Conservation (phyloP, 768 basidiomycete species). For the Pleurotus tuber-regium region DNA sequence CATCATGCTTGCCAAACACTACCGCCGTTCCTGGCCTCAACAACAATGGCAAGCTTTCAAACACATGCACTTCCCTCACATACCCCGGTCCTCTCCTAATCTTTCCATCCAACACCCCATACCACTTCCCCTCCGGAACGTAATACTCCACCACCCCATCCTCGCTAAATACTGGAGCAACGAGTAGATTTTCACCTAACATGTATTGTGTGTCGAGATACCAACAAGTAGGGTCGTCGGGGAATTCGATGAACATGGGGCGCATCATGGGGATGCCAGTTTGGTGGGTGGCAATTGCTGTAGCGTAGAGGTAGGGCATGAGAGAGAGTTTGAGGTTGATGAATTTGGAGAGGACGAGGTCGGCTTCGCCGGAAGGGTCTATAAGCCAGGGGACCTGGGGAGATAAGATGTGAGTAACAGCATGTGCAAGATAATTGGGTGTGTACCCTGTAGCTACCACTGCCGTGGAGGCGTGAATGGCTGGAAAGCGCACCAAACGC, state of each 20-base stretch:
- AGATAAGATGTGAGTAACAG: too few species aligned
- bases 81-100: slow-evolving; percentile 26
- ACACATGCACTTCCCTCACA: slow-evolving; percentile 25
- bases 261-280: slow-evolving; percentile 33
- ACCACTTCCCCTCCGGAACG: slow-evolving; percentile 29
- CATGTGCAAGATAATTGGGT: too few species aligned
- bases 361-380: slow-evolving; percentile 34
- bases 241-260: slow-evolving; percentile 32
- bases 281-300: slow-evolving; percentile 27
- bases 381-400: slow-evolving; percentile 47
- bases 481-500: slow-evolving; percentile 37
- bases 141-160: slow-evolving; percentile 27
- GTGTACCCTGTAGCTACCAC: slow-evolving; percentile 42
- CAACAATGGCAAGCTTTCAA: slow-evolving; percentile 26
- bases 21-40: slow-evolving; percentile 27
- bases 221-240: slow-evolving; percentile 28
- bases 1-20: slow-evolving; percentile 18
- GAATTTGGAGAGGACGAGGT: slow-evolving; percentile 34
- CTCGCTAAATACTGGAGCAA: slow-evolving; percentile 29
- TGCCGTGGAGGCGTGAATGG: slow-evolving; percentile 46
- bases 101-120: slow-evolving; percentile 25
- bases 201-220: slow-evolving; percentile 32
- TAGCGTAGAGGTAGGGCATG: slow-evolving; percentile 42
- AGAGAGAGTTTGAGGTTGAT: slow-evolving; percentile 40
- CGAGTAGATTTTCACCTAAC: slow-evolving; percentile 27